phyloP scores from a whole-genome alignment of 2,329 filamentous ascomycete genomes.

The Monilinia vaccinii-corymbosi region DNA sequence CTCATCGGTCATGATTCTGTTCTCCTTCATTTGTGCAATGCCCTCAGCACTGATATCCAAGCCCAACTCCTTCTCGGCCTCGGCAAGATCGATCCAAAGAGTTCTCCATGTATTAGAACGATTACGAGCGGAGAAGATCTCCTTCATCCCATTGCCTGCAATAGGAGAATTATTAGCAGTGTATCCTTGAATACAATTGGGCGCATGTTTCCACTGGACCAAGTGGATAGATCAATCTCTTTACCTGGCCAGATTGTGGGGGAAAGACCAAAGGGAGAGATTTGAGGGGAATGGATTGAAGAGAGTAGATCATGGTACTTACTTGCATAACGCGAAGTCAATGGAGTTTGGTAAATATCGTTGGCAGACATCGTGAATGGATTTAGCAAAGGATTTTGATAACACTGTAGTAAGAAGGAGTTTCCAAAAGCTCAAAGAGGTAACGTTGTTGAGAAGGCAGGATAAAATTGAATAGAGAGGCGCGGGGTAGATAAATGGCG shows the following conservation, averaged over 20 bases:
- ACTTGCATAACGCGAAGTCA: constrained; percentile 61
- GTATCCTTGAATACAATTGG: background rate
- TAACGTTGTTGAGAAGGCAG: background rate
- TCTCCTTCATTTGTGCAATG: constrained; percentile 64
- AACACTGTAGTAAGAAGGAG: background rate
- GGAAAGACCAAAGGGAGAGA: background rate
- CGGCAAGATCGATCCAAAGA: constrained; percentile 77
- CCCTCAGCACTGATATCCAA: constrained; percentile 67
- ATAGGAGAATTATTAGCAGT: background rate
- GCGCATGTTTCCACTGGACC: background rate
- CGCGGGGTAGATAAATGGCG: background rate
- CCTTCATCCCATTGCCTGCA: constrained; percentile 52
- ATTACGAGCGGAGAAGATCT: constrained; percentile 69
- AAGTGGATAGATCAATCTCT: background rate
- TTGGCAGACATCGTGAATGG: constrained; percentile 21
- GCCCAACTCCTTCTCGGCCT: constrained; percentile 73
- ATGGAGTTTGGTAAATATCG: constrained; percentile 56
- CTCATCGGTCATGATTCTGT: constrained; percentile 65
- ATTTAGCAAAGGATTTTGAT: background rate
- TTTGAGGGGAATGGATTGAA: background rate
- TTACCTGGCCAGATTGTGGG: background rate
- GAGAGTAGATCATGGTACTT: constrained; percentile 15
- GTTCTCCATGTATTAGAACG: constrained; percentile 37
- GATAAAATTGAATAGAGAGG: background rate
- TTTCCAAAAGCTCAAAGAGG: background rate